Evolutionary conservation across 2,329 filamentous ascomycete genomes (phyloP).

Genomic region (Parastagonospora nodorum): DNA sequence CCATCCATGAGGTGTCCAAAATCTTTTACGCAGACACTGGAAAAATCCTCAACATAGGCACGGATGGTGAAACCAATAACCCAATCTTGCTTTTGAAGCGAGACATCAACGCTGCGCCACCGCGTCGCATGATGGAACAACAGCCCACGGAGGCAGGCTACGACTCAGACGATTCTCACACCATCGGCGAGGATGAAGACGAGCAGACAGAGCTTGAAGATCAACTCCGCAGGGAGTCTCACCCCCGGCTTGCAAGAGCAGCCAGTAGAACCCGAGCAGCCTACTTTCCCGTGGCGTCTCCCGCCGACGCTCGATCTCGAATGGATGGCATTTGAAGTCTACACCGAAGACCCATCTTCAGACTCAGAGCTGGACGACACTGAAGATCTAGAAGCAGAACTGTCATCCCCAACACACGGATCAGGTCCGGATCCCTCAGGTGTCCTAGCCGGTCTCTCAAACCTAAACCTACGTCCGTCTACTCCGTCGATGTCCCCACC

Average conservation of each 20-base stretch:
- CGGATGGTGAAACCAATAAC: constrained; percentile 69
- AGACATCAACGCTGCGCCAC: constrained; percentile 67
- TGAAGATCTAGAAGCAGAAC: constrained; percentile 23
- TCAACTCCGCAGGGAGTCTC: constrained; percentile 52
- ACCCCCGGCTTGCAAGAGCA: constrained; percentile 22
- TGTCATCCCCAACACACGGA: constrained; percentile 19
- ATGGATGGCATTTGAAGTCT: constrained; percentile 91
- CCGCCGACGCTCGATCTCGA: constrained; percentile 81
- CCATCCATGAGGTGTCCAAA: constrained; percentile 79
- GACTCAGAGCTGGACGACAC: constrained; percentile 57
- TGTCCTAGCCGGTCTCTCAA: constrained; percentile 51
- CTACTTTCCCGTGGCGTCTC: constrained; percentile 60
- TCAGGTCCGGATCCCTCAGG: constrained; percentile 48
- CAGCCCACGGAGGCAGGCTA: constrained; percentile 29
- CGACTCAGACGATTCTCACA: constrained; percentile 47
- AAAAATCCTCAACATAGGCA: constrained; percentile 82
- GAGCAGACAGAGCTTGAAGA: constrained; percentile 54
- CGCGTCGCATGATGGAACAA: constrained; percentile 61
- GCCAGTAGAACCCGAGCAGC: constrained; percentile 14
- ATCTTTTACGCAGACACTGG: constrained; percentile 94
- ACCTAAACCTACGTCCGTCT: constrained; percentile 49
- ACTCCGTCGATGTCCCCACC: constrained; percentile 25
- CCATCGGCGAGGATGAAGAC: constrained; percentile 33
- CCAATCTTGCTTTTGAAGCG: constrained; percentile 77
- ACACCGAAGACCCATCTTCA: constrained; percentile 65